Evolutionary conservation across 169 alveolate genomes (phyloP), one percentile per base, ranked within the genome.

Genomic region (Cryptosporidium ubiquitum): DNA sequence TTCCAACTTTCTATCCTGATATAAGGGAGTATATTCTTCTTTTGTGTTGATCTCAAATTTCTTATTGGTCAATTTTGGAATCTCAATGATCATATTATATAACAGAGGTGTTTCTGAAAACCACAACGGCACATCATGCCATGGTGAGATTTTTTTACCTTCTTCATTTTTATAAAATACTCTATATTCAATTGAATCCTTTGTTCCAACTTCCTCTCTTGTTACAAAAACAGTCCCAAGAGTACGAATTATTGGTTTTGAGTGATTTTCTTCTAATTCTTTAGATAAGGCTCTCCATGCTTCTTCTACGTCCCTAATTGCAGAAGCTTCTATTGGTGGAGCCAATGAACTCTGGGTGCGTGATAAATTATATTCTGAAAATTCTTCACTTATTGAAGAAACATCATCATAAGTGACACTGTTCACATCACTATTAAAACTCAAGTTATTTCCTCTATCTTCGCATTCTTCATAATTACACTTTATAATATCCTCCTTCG

Each of bases 11-110:
- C 93, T 61, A 42, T 93, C 95, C 60, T 93, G 95, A 85, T 73
- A 86, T 44, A 93, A 91, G 0, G 95, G 95, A 40, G 92, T 93
- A 52, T 70, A 51, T 47, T 89, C 94, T 64, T 71, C 55, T 7
- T 52, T 73, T 4, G 95, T 93, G 23, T 70, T 91, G 18, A 93
- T 92, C 70, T 93, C 95, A 93, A 93, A 91, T 84, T 93, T 93
- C 16, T 93, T 93, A 20, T 86, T 91, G 3, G 94, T 91, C 40
- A 92, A 86, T 20, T 93, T 66, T 29, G 95, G 95, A 35, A 93
- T 93, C 49, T 93, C 95, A 20, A 93, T 93, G 2, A 93, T 93
- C 95, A 93, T 93, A 26, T 79, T 79, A 49, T 79, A 79, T 47
- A 79, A 49, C 9, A 79, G 55, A n/a, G 89, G 89, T 9, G 79